Conservation (phyloP, 306 rosid genomes). For the Cucurbita pepo region DNA sequence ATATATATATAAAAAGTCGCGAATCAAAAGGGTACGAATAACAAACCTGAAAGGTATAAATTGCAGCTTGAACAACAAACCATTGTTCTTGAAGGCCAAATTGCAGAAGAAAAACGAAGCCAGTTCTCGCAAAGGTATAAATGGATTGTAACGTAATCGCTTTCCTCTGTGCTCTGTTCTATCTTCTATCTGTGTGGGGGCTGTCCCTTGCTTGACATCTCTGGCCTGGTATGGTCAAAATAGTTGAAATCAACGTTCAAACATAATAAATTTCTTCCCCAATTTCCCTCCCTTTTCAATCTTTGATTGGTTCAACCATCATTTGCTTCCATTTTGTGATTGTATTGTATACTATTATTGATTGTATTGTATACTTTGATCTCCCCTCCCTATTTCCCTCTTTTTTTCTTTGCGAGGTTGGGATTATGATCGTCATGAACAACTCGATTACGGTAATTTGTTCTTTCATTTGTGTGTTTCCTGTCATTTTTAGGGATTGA, state of each 20-base stretch:
- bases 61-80: neutral
- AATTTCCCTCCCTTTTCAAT: neutral
- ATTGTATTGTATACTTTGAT: neutral
- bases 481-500: neutral
- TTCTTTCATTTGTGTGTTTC: neutral
- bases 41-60: neutral
- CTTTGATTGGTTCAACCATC: neutral
- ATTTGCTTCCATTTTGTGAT: neutral
- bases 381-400: neutral
- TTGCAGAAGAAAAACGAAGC: no score
- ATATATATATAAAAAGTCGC: neutral
- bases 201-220: neutral
- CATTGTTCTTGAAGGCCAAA: no score
- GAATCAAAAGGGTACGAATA: neutral
- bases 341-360: no score
- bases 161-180: no score
- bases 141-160: no score
- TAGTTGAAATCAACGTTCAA: constrained; percentile 3
- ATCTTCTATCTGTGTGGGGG: no score
- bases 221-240: neutral
- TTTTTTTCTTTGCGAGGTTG: neutral
- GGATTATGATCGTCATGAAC: constrained; percentile 48
- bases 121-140: no score
- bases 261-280: neutral
- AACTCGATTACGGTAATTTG: constrained; percentile 71